These are phyloP conservation scores for Macaranga tanarius DNA, from an alignment of 441 rosid species.

Conservation along the genomic window DNA sequence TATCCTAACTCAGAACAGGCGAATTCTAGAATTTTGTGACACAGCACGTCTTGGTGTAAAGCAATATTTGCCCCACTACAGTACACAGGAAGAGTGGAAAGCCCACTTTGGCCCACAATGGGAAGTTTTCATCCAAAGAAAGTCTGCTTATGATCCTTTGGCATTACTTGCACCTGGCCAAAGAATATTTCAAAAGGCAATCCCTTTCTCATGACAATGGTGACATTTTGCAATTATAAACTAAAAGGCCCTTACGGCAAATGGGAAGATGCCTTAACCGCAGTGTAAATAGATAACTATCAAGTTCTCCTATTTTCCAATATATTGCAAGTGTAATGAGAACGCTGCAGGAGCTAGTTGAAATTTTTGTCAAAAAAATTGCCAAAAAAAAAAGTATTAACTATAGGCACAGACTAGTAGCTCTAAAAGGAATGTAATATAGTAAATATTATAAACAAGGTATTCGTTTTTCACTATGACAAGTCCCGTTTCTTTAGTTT, in stretches of 20 bases:
- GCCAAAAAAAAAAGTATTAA: conserved; percentile 23
- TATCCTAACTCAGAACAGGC: conserved; percentile 62
- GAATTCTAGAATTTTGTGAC: conserved; percentile 64
- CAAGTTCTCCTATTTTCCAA: conserved; percentile 22
- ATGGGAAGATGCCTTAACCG: conserved; percentile 27
- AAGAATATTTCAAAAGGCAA: conserved; percentile 67
- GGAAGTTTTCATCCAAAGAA: conserved; percentile 69
- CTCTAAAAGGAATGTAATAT: conserved; percentile 22
- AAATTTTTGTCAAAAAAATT: conserved; percentile 20
- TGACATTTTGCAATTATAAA: neutral
- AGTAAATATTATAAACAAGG: conserved; percentile 18
- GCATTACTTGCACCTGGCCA: conserved; percentile 96
- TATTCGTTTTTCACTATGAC: conserved; percentile 5
- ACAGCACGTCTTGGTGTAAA: conserved; percentile 60
- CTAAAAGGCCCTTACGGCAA: conserved; percentile 15
- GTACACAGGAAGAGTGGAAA: conserved; percentile 76
- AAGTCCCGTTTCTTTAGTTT: conserved; percentile 12
- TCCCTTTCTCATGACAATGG: conserved; percentile 43
- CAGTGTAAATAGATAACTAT: conserved; percentile 29
- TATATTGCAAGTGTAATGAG: conserved; percentile 30
- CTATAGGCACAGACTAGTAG: conserved; percentile 26
- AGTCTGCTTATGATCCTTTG: conserved; percentile 75
- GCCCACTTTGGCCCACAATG: conserved; percentile 78
- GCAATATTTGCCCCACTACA: conserved; percentile 90
- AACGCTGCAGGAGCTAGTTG: conserved; percentile 29